Evolutionary conservation across 306 rosid genomes (phyloP), one percentile per base, ranked within the genome.

Genomic region (Cicer judaicum): DNA sequence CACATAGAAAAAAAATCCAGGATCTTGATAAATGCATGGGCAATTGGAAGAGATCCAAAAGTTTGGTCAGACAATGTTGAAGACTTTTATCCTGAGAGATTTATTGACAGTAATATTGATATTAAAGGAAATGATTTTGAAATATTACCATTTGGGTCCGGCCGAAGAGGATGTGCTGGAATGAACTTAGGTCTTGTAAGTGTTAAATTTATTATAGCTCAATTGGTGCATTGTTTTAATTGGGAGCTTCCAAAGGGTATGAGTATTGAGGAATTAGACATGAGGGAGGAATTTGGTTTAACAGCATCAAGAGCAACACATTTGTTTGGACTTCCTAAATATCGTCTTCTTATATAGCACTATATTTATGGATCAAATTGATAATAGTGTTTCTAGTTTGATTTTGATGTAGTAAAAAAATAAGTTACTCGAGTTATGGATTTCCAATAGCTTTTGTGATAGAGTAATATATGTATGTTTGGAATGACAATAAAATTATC

Each of bases 121-220:
- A 1, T 77, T 6, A 16, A 8, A 3, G 85, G 87, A 9, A 39
- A 43, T 1, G 64, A 84, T 11, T 84, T 72, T 12, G 6, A 81
- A 47, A 64, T 81, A 0, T n/a, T 84, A 8, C 83, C 84, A 1
- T 84, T 87, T 42, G 84, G 86, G 39, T 68, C 80, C 1, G 82
- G 83, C 2, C 39, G 85, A 0, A 77, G 87, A 50, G 12, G 76
- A 0, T 85, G 89, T 10, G 79, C 81, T 0, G 83, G 81, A 9
- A 12, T 80, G 5, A 19, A 68, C 0, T 10, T 85, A 24, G 89
- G 83, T 5, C 2, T 64, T 1, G 0, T 15, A 77, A 48, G 46
- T 0, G 75, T 74, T 1, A 59, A 55, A 21, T 13, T 73, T 0
- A 13, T 80, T 5, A 1, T 86, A 2, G 82, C 89, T 0, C 89